A percentile compares a stretch with the other conserved stretches of the same genome.
Evolutionary conservation across 257 asterid species (phyloP).

Genomic region (Fraxinus quadrangulata): DNA sequence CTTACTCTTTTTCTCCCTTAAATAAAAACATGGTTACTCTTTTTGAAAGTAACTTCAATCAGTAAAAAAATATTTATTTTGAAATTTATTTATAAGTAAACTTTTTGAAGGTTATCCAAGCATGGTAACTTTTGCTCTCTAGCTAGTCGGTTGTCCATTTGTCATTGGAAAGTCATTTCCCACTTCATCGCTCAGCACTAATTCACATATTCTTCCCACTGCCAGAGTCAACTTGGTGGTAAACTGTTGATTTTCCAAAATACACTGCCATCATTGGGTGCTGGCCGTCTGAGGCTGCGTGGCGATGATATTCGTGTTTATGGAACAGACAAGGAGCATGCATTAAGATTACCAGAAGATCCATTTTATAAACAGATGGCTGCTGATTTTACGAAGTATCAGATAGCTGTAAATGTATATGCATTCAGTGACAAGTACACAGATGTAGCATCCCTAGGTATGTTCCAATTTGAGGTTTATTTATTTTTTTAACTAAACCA

Average conservation of each 20-base stretch:
- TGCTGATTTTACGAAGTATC: slow-evolving; percentile 96
- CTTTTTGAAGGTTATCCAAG: background rate
- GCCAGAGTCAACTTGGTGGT: slow-evolving; percentile 96
- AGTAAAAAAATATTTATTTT: background rate
- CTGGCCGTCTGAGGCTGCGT: slow-evolving; percentile 90
- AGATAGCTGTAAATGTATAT: slow-evolving; percentile 89
- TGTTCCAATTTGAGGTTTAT: slow-evolving; percentile 13
- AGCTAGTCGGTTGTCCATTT: slow-evolving; percentile 12
- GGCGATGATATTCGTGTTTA: slow-evolving; percentile 82
- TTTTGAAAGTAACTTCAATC: background rate
- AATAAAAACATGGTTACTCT: background rate
- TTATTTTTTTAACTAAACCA: background rate
- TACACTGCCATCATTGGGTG: slow-evolving; percentile 91
- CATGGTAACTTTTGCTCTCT: slow-evolving; percentile 10
- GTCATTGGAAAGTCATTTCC: slow-evolving; percentile 15
- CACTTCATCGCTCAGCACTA: slow-evolving; percentile 26
- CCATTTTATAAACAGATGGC: slow-evolving; percentile 99
- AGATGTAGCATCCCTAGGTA: slow-evolving; percentile 94
- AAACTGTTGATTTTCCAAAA: slow-evolving; percentile 93
- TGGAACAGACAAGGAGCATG: slow-evolving; percentile 93
- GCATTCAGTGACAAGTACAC: slow-evolving; percentile 91
- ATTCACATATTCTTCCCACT: slow-evolving; percentile 32
- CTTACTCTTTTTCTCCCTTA: background rate
- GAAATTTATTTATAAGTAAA: background rate
- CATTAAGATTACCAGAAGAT: slow-evolving; percentile 84